These are phyloP conservation scores for Citrus medica DNA, from an alignment of 345 rosid species.

Conservation along the genomic window DNA sequence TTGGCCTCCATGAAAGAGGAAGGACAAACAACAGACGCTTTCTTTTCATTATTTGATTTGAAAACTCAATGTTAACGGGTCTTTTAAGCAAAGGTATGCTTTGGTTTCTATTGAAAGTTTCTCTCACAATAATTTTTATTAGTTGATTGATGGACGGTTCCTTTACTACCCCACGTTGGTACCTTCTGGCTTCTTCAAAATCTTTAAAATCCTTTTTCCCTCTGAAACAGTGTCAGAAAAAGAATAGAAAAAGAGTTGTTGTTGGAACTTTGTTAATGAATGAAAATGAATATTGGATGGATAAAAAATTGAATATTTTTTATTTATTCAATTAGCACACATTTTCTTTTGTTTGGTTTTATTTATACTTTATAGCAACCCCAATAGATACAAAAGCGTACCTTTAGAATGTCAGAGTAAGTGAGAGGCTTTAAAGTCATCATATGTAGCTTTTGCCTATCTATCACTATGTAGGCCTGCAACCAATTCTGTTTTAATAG, in stretches of 20 bases:
- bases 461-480: conserved; percentile 33
- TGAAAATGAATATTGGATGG: background rate
- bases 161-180: background rate
- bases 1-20: conserved; percentile 32
- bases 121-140: background rate
- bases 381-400: conserved; percentile 27
- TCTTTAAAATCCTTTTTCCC: conserved; percentile 1
- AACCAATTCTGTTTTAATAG: background rate
- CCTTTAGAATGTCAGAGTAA: conserved; percentile 47
- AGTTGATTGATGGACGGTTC: conserved; percentile 17
- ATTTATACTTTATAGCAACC: background rate
- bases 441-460: background rate
- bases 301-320: background rate
- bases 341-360: background rate
- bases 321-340: background rate
- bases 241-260: background rate
- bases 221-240: conserved; percentile 27
- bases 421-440: conserved; percentile 4
- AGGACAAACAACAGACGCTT: background rate
- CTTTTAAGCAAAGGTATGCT: conserved; percentile 33
- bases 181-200: background rate
- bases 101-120: background rate
- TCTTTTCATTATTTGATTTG: conserved; percentile 32
- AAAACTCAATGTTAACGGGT: conserved; percentile 38
- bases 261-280: conserved; percentile 8